Base-by-base conservation (phyloP, 2,329 filamentous ascomycete species). In the Sporothrix brunneoviolacea region DNA sequence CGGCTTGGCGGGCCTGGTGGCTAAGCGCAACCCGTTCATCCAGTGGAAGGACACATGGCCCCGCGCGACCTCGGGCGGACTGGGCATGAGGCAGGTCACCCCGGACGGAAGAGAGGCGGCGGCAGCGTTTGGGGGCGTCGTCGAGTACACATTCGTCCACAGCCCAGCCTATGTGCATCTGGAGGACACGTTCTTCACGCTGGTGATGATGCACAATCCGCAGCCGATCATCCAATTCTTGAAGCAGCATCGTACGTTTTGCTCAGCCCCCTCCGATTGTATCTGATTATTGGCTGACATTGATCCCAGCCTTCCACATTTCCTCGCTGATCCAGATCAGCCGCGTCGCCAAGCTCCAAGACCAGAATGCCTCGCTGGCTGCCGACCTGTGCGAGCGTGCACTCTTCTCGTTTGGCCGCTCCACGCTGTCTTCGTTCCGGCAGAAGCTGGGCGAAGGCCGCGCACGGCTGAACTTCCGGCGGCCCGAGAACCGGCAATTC, bases 281-380 rank as follows among this genome's bases (percentile, higher is more conserved):
- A 35, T 35, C 12, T 13, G 32, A 6, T 8, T 18, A 28, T 22
- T 44, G 32, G 2, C 21, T 33, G 10, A 21, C 12, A n/a, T n/a
- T 3, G 13, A 9, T 12, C 15, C 10, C 19, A 80, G 77, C 91
- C 4, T 97, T 96, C 65, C 91, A 97, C 64, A 85, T 97, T 58
- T 93, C 89, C 2, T 91, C 88, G 2, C 77, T 97, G n/a, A 82
- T 97, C 19, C 91, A 96, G 64, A 90, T 95, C 24, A 94, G 88
- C 55, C 88, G 89, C 64, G 86, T 97, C 44, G 90, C 90, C 12
- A 91, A 93, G 64, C 87, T 43, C 8, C 50, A 95, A 58, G 89
- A 96, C 62, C 82, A 89, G 48, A 93, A 97, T 62, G 84, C 90
- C 64, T 82, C 91, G 1, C 79, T 93, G 4, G 84, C 91, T 0